Evolutionary conservation across 2,329 filamentous ascomycete species (phyloP).

Genomic region (Claviceps sp.): DNA sequence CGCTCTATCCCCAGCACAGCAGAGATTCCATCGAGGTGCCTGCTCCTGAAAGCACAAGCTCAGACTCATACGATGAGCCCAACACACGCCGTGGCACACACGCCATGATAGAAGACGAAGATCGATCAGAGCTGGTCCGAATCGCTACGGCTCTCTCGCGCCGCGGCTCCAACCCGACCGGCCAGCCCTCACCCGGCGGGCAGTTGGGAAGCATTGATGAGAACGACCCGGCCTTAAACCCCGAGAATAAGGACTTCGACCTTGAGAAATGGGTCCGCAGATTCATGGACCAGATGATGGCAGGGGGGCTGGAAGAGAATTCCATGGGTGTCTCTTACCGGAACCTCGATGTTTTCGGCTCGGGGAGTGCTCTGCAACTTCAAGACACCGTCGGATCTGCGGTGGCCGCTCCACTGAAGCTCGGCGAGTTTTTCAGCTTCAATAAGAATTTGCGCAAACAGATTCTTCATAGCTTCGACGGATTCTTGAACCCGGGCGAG

Average conservation of each 20-base stretch:
- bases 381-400: conserved; percentile 53
- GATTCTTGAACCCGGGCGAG: conserved; percentile 49
- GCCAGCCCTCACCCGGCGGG: conserved; percentile 5
- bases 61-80: conserved; percentile 1
- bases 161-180: conserved; percentile 15
- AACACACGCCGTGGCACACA: conserved; percentile 5
- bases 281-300: conserved; percentile 30
- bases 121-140: conserved; percentile 23
- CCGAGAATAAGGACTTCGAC: conserved; percentile 25
- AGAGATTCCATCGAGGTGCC: not conserved
- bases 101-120: conserved; percentile 18
- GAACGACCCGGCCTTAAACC: conserved; percentile 23
- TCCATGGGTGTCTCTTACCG: conserved; percentile 50
- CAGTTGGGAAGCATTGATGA: conserved; percentile 13
- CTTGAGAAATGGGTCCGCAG: conserved; percentile 27
- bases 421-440: conserved; percentile 40
- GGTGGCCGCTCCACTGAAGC: conserved; percentile 42
- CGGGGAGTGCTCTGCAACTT: conserved; percentile 52
- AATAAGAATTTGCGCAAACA: conserved; percentile 35
- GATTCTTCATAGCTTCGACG: conserved; percentile 52
- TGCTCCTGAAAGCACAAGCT: not conserved
- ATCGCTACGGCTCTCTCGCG: conserved; percentile 27
- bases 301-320: conserved; percentile 39
- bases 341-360: conserved; percentile 52
- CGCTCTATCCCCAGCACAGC: not conserved